A percentile compares a stretch with the other conserved stretches of the same genome.
phyloP scores from a whole-genome alignment of 2,329 filamentous ascomycete genomes.

The Cladosporium velox region DNA sequence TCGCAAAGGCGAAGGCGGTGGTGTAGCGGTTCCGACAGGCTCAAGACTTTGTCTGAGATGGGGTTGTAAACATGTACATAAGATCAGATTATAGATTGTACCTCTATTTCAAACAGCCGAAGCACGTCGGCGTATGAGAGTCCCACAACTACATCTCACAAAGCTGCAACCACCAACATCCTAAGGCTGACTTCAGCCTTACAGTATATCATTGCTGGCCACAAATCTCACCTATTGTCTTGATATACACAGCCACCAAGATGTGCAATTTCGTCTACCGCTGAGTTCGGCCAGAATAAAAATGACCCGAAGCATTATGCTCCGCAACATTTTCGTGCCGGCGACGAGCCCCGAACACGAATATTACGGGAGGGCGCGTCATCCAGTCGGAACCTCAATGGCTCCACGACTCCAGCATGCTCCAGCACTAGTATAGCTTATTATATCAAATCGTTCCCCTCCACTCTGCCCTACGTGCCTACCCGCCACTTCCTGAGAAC shows the following conservation, averaged over 20 bases:
- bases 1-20: slow-evolving; percentile 21
- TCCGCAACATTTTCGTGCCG: slow-evolving; percentile 15
- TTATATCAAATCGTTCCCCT: not conserved
- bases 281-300: not conserved
- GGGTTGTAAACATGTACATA: not conserved
- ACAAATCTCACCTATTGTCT: not conserved
- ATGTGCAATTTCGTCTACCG: not conserved
- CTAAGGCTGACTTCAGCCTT: not conserved
- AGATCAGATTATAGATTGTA: not conserved
- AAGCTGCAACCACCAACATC: not conserved
- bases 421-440: slow-evolving; percentile 3
- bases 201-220: not conserved
- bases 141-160: not conserved
- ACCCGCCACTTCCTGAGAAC: not conserved
- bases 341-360: slow-evolving; percentile 6
- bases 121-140: not conserved
- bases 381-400: slow-evolving; percentile 13
- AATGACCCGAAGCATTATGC: not conserved
- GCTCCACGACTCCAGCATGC: not conserved
- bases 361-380: slow-evolving; percentile 1
- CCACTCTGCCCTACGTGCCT: slow-evolving; percentile 7
- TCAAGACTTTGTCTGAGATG: not conserved
- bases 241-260: not conserved
- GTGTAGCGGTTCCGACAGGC: not conserved
- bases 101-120: not conserved